Percentiles rank a stretch among this genome's conserved stretches.
These are phyloP conservation scores for Trypanosoma boissoni DNA, from an alignment of 208 protist genomes.

Conservation along the genomic window DNA sequence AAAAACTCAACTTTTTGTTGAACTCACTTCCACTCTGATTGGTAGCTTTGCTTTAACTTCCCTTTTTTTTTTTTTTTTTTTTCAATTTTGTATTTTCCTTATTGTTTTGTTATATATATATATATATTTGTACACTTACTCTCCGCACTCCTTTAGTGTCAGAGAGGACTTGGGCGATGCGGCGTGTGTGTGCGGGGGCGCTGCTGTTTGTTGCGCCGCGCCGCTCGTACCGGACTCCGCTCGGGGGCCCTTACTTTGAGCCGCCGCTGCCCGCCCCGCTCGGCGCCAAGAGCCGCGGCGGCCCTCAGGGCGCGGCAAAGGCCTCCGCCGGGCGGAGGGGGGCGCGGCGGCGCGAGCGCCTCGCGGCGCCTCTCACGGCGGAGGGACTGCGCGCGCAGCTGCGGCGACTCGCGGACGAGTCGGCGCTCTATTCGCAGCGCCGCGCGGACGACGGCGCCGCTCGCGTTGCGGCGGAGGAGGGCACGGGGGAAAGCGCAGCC, in stretches of 20 bases:
- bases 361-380: slow-evolving; percentile 17
- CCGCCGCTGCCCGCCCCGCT: slow-evolving; percentile 19
- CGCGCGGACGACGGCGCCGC: slow-evolving; percentile 15
- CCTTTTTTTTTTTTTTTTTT: slow-evolving; percentile 12
- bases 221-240: slow-evolving; percentile 23
- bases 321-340: not conserved
- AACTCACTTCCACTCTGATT: too few species aligned
- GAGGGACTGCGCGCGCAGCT: slow-evolving; percentile 19
- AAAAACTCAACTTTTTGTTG: too few species aligned
- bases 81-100: not conserved
- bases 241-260: slow-evolving; percentile 26
- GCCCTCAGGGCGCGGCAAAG: slow-evolving; percentile 13
- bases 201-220: slow-evolving; percentile 3
- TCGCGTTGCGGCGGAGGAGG: slow-evolving; percentile 8
- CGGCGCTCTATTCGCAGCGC: not conserved
- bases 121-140: not conserved
- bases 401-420: slow-evolving; percentile 8
- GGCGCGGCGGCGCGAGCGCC: not conserved
- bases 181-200: not conserved
- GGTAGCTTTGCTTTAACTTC: not conserved
- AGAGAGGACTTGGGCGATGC: slow-evolving; percentile 1
- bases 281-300: slow-evolving; percentile 8
- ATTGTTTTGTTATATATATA: slow-evolving; percentile 5
- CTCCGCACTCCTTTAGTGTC: too few species aligned
- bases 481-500: slow-evolving; percentile 20